Conservation (phyloP, 83 land plant species). For the Diphasiastrum complanatum region DNA sequence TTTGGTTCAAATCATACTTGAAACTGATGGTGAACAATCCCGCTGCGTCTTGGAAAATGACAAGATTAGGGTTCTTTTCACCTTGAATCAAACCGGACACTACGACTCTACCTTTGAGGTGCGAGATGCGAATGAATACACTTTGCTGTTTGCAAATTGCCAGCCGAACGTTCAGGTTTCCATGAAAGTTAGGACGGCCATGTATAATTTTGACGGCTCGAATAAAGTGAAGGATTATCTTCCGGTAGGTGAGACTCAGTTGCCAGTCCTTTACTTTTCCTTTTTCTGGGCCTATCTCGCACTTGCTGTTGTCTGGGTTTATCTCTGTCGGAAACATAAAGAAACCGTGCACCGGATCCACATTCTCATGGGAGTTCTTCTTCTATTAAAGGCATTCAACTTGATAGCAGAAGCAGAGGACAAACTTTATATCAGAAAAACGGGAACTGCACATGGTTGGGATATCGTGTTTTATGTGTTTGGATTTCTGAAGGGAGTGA, state of each 20-base stretch:
- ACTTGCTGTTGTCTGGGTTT: slow-evolving; percentile 44
- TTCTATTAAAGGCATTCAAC: slow-evolving; percentile 48
- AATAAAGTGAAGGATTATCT: slow-evolving; percentile 39
- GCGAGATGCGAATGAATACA: slow-evolving; percentile 48
- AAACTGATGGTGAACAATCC: slow-evolving; percentile 40
- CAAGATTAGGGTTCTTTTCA: slow-evolving; percentile 31
- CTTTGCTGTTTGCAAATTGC: slow-evolving; percentile 74
- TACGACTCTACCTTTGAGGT: slow-evolving; percentile 15
- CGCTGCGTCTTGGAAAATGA: slow-evolving; percentile 52
- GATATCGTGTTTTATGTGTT: slow-evolving; percentile 67
- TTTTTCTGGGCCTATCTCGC: slow-evolving; percentile 43
- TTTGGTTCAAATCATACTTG: slow-evolving; percentile 54
- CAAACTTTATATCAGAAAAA: slow-evolving; percentile 49
- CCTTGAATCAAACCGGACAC: slow-evolving; percentile 22
- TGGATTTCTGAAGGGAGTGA: slow-evolving; percentile 58
- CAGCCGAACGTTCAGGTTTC: slow-evolving; percentile 43
- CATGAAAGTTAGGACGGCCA: slow-evolving; percentile 60
- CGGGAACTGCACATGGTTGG: slow-evolving; percentile 64
- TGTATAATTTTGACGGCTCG: slow-evolving; percentile 66
- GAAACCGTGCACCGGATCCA: slow-evolving; percentile 53
- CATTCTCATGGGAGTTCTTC: slow-evolving; percentile 48
- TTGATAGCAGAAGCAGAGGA: slow-evolving; percentile 57
- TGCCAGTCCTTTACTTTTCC: slow-evolving; percentile 56
- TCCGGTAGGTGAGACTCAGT: slow-evolving; percentile 56
- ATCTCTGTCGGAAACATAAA: slow-evolving; percentile 29